Evolutionary conservation across 768 basidiomycete genomes (phyloP), one percentile per base, ranked within the genome.

Genomic region (Artomyces pyxidatus): DNA sequence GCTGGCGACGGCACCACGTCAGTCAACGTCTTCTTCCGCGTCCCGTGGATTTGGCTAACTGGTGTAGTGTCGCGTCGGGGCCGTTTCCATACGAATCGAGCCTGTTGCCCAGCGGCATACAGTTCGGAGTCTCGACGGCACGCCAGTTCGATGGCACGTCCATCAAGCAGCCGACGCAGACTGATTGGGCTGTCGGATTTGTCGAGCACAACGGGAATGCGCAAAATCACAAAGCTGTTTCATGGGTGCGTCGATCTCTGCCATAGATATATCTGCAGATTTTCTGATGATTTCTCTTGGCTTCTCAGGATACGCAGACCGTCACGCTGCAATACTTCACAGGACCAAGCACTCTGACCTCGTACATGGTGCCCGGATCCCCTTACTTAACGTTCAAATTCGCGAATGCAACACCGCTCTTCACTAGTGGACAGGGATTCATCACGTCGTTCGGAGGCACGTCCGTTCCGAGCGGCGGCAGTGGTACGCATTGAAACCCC

Each of bases 271-370:
- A 19, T 26, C 3, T 16, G 8, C 9, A 19, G 12, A 19, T 35
- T 6, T 39, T 42, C 21, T 23, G 25, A 25, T 48, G 29, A 7
- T 17, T 32, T 47, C 14, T 45, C 0, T 16, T 37, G 3, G 9
- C 28, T 23, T 21, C 25, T 6, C 25, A 68, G 67, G 67, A 68
- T 49, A 55, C 59, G 8, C 65, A 67, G 62, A 58, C 56, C 2
- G 63, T 68, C 50, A 68, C 67, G 1, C 50, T 66, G n/a, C 65
- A 68, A 49, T 68, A 66, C 49, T 65, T 68, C 42, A 60, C 62
- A 16, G 55, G 61, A 1, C 50, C 60, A 16, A 64, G 61, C 42
- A 63, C 63, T 22, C 54, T 66, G 41, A 68, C 64, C 1, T 65
- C 61, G 39, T 64, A 62, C 42, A 49, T 65, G 37, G 61, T 66